These are phyloP conservation scores for Aspergillus clavatus DNA, from an alignment of 2,329 filamentous ascomycete genomes.

Conservation along the genomic window DNA sequence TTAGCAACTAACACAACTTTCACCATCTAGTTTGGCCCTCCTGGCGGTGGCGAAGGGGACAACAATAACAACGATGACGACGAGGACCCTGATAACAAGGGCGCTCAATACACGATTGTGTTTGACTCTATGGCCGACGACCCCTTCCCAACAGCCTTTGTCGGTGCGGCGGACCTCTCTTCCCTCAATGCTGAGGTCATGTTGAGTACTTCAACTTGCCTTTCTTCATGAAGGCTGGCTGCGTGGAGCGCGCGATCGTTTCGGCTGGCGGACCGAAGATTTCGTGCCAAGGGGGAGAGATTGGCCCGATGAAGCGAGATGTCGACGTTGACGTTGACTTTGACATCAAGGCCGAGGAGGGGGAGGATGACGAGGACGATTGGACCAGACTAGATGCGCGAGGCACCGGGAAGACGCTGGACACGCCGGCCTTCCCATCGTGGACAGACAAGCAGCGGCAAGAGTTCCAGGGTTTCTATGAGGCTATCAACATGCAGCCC, in stretches of 20 bases:
- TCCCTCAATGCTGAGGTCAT: not conserved
- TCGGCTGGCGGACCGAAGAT: slow-evolving; percentile 23
- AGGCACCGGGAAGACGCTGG: not conserved
- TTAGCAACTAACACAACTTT: not conserved
- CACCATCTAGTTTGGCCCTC: not conserved
- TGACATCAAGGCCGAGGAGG: not conserved
- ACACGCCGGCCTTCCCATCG: not conserved
- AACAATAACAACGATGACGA: not conserved
- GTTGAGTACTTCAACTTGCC: slow-evolving; percentile 17
- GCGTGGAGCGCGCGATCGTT: slow-evolving; percentile 24
- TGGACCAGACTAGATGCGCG: not conserved
- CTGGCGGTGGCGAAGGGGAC: not conserved
- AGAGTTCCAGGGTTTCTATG: not conserved
- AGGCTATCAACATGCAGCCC: not conserved
- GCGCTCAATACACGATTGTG: not conserved
- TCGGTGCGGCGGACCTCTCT: not conserved
- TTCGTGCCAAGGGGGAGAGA: slow-evolving; percentile 8
- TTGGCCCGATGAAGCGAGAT: not conserved
- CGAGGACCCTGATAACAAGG: not conserved
- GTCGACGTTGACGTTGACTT: not conserved
- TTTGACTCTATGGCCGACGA: not conserved
- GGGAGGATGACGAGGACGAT: not conserved
- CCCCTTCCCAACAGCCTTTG: not conserved
- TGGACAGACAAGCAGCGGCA: not conserved
- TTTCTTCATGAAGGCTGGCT: slow-evolving; percentile 21